These are phyloP conservation scores for Kwoniella heveanensis DNA, from an alignment of 768 basidiomycete species.

Conservation along the genomic window DNA sequence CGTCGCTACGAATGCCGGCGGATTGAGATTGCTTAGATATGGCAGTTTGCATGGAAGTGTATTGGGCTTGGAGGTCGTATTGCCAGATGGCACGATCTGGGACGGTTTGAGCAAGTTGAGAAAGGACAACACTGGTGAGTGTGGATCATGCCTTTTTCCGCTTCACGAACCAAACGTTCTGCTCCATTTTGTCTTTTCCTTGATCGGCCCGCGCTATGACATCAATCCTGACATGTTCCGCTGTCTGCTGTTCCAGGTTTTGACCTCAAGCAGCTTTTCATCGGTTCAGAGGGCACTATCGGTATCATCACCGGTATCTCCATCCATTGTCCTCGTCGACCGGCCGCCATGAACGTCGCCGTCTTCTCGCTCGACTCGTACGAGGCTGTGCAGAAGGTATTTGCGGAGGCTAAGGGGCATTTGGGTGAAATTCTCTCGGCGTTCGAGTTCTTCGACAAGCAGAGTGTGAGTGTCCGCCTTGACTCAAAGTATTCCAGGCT, in stretches of 20 bases:
- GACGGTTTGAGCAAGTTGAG: slow-evolving; percentile 83
- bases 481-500: neutral
- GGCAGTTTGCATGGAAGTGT: slow-evolving; percentile 94
- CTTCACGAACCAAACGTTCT: too few species aligned
- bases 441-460: slow-evolving; percentile 93
- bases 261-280: slow-evolving; percentile 97
- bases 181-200: neutral
- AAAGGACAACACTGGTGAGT: slow-evolving; percentile 93
- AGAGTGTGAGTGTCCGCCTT: slow-evolving; percentile 47
- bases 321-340: slow-evolving; percentile 83
- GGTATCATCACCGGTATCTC: slow-evolving; percentile 94
- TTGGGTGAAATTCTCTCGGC: slow-evolving; percentile 95
- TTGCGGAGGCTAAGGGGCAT: slow-evolving; percentile 74
- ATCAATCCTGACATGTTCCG: too few species aligned
- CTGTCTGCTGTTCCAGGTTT: too few species aligned
- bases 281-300: slow-evolving; percentile 94
- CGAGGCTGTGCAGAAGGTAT: slow-evolving; percentile 81
- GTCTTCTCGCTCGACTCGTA: slow-evolving; percentile 86
- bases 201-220: too few species aligned
- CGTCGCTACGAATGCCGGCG: slow-evolving; percentile 94
- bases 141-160: too few species aligned
- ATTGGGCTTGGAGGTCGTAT: slow-evolving; percentile 90
- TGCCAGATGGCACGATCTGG: slow-evolving; percentile 89
- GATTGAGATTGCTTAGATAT: slow-evolving; percentile 89
- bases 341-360: slow-evolving; percentile 77